phyloP scores from a whole-genome alignment of 2,329 filamentous ascomycete species.

The Botrytis tulipae region DNA sequence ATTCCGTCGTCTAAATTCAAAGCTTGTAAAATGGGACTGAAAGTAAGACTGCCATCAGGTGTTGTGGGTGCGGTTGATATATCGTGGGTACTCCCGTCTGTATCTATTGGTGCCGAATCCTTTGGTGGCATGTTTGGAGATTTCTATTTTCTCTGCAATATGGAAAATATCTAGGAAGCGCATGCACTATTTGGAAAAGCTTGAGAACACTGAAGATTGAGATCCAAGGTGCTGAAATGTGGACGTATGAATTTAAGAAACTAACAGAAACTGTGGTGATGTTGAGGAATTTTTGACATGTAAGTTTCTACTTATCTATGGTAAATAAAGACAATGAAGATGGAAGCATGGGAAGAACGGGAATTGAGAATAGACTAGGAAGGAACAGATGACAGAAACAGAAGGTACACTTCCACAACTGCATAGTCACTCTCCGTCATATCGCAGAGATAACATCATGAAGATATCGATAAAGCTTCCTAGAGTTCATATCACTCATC shows the following conservation, averaged over 20 bases:
- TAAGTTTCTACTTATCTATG: not conserved
- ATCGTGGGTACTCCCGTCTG: conserved; percentile 37
- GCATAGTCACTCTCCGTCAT: not conserved
- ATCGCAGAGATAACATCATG: not conserved
- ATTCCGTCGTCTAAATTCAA: conserved; percentile 30
- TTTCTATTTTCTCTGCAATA: not conserved
- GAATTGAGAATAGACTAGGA: not conserved
- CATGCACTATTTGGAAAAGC: not conserved
- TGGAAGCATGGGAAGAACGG: not conserved
- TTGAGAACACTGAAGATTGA: not conserved
- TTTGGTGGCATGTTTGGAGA: conserved; percentile 27
- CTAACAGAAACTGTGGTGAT: not conserved
- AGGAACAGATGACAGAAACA: not conserved
- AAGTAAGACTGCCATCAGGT: conserved; percentile 45
- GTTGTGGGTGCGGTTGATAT: conserved; percentile 48
- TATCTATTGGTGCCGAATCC: conserved; percentile 30
- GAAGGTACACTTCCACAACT: conserved; percentile 20
- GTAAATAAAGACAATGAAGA: too few species aligned
- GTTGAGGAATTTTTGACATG: fast-evolving
- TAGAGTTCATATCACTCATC: not conserved
- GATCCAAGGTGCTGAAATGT: not conserved
- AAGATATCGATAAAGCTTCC: not conserved
- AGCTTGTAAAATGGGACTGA: conserved; percentile 44
- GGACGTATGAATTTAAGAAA: not conserved
- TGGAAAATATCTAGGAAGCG: not conserved